Evolutionary conservation across 805 yeast species (phyloP), one percentile per base, ranked within the genome.

Genomic region (Cyberlindnera maclurae): DNA sequence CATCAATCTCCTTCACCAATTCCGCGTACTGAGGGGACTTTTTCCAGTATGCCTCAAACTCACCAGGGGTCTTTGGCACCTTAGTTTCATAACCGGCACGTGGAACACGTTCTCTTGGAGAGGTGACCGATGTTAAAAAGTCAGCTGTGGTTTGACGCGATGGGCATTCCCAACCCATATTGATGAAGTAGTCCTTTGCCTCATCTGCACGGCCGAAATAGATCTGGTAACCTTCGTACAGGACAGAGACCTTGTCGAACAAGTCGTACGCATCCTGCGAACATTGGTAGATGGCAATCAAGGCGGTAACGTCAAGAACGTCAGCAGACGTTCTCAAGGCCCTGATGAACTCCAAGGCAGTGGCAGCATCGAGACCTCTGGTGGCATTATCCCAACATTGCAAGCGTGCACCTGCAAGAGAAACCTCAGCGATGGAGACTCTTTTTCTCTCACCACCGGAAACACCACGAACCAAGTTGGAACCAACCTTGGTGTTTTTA

Each of bases 361-460:
- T 73, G 16, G 81, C 79, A 13, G 82, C 65, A 62, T 75, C 82
- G 55, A 75, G 65, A 47, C 82, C 82, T 65, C 80, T 70, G 12
- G 82, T 75, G n/a, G 80, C 73, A 45, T 75, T 75, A 64, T 75
- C 76, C 74, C 74, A 71, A 56, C 74, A 70, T 47, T 68, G 72
- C 30, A 71, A 47, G 42, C 60, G 61, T 24, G 79, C 71, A 44
- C 76, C 77, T 37, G 67, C 56, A 22, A 65, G 49, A 12, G 68
- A 51, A 34, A 71, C 82, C 59, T 79, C 86, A 11, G 82, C 83
- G 50, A 79, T 77, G n/a, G 84, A 77, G 15, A 79, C 85, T 64
- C 86, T 74, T 59, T 79, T 79, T 50, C 86, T 64, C 60, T 79
- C 83, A 63, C 86, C 87, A 57, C 86, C 87, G 22, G 84, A 78